These are phyloP conservation scores for Aureobasidium sp. DNA, from an alignment of 2,329 filamentous ascomycete species.

Conservation along the genomic window DNA sequence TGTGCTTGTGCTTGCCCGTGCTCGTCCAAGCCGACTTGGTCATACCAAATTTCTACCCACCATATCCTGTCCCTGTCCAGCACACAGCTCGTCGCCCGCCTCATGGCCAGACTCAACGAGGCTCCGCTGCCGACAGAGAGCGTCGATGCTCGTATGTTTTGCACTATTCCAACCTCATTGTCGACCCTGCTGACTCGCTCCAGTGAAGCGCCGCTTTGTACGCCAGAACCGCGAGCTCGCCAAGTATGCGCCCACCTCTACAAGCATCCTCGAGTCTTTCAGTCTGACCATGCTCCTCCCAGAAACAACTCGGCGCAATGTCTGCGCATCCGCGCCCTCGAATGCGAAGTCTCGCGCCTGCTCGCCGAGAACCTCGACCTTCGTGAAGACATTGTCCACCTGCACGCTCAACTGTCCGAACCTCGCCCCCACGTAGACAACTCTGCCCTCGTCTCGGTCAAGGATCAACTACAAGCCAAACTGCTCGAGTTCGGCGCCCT, in stretches of 20 bases:
- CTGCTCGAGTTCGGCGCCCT: slow-evolving; percentile 60
- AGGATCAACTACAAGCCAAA: slow-evolving; percentile 61
- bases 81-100: slow-evolving; percentile 12
- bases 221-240: slow-evolving; percentile 80
- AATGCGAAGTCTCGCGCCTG: slow-evolving; percentile 65
- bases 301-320: slow-evolving; percentile 70
- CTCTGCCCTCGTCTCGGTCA: slow-evolving; percentile 59
- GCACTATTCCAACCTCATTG: neutral
- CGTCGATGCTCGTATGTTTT: slow-evolving; percentile 58
- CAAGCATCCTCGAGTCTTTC: neutral
- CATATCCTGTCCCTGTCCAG: neutral
- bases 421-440: slow-evolving; percentile 51
- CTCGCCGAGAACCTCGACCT: slow-evolving; percentile 72
- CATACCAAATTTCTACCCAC: neutral
- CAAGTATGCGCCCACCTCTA: slow-evolving; percentile 28
- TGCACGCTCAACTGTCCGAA: slow-evolving; percentile 56
- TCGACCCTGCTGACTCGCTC: slow-evolving; percentile 12
- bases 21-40: neutral
- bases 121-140: slow-evolving; percentile 48
- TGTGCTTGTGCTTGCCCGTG: neutral
- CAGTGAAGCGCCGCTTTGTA: slow-evolving; percentile 70
- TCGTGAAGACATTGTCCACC: slow-evolving; percentile 58
- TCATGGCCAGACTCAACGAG: slow-evolving; percentile 76
- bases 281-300: neutral
- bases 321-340: slow-evolving; percentile 65